phyloP scores from a whole-genome alignment of 371 early-diverging fungal genomes.

The Mortierella polycephala region DNA sequence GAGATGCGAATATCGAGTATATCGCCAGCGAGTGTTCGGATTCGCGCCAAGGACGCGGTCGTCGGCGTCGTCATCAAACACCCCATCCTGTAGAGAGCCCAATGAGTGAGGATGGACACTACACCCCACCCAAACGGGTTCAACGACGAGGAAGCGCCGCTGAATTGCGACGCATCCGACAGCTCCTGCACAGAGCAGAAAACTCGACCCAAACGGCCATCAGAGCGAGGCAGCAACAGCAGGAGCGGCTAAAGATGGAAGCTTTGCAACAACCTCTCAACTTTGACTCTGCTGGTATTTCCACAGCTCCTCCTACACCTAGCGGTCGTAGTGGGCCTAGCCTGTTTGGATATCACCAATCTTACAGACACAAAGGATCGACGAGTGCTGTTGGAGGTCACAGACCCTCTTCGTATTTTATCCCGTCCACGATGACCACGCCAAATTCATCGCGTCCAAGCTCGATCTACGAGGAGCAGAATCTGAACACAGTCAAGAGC shows the following conservation, averaged over 20 bases:
- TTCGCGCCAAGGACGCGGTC: background rate
- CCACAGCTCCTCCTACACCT: slow-evolving; percentile 38
- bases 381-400: background rate
- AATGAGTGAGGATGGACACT: slow-evolving; percentile 22
- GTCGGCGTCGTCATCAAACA: slow-evolving; percentile 4
- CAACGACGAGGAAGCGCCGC: slow-evolving; percentile 40
- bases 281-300: slow-evolving; percentile 20
- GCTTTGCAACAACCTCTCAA: slow-evolving; percentile 23
- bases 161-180: slow-evolving; percentile 43
- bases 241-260: slow-evolving; percentile 22
- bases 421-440: slow-evolving; percentile 10
- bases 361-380: slow-evolving; percentile 11
- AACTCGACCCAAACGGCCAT: slow-evolving; percentile 42
- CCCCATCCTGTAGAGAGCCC: slow-evolving; percentile 18
- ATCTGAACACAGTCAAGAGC: slow-evolving; percentile 45
- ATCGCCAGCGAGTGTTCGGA: background rate
- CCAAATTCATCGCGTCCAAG: slow-evolving; percentile 32
- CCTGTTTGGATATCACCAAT: slow-evolving; percentile 30
- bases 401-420: background rate
- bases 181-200: slow-evolving; percentile 48
- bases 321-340: slow-evolving; percentile 19
- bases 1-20: slow-evolving; percentile 17
- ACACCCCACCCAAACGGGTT: slow-evolving; percentile 11
- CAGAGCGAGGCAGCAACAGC: slow-evolving; percentile 25
- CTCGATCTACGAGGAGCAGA: slow-evolving; percentile 44